phyloP scores from a whole-genome alignment of 352 stramenopile species.

The Saprolegnia diclina region DNA sequence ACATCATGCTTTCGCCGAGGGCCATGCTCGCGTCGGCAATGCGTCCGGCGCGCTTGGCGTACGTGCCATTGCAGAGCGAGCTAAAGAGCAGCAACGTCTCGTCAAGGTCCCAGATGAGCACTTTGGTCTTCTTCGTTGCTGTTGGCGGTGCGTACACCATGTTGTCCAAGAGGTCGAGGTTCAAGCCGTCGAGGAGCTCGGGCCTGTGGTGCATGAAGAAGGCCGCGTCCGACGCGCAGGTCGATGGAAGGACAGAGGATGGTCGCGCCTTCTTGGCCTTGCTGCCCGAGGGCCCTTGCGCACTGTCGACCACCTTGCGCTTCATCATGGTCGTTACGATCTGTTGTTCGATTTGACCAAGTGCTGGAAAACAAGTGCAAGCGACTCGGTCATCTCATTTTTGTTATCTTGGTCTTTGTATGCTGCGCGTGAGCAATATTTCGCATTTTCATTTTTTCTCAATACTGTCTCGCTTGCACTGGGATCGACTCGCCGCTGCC shows the following conservation, averaged over 20 bases:
- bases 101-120: constrained; percentile 81
- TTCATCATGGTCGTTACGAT: constrained; percentile 13
- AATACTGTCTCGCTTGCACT: no score
- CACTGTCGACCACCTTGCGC: neutral
- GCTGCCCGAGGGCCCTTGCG: neutral
- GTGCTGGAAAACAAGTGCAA: no score
- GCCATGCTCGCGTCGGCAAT: constrained; percentile 50
- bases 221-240: neutral
- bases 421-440: no score
- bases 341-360: neutral
- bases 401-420: no score
- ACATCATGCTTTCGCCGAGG: constrained; percentile 82
- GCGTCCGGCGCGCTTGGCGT: constrained; percentile 54
- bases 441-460: no score
- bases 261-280: constrained; percentile 4
- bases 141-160: neutral
- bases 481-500: no score
- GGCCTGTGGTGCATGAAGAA: neutral
- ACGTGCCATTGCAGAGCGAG: constrained; percentile 68
- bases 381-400: no score
- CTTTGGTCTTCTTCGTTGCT: constrained; percentile 26
- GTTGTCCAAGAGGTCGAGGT: neutral
- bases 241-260: neutral
- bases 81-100: constrained; percentile 79
- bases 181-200: neutral